phyloP scores from a whole-genome alignment of 2,329 filamentous ascomycete species.

The Tympanopsis confertula region DNA sequence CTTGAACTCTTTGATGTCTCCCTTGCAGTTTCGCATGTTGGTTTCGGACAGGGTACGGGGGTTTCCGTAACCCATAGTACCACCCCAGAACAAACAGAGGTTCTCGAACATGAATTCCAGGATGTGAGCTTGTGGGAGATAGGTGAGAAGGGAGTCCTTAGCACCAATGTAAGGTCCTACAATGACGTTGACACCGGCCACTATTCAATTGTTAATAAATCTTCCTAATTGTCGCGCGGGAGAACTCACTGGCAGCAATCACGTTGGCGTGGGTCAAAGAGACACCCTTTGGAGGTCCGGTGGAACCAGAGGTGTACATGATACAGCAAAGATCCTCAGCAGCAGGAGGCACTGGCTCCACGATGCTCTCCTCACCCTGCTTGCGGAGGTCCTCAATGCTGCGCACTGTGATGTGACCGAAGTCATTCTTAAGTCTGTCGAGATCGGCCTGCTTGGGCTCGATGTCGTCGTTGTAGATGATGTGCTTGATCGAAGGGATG shows the following conservation, averaged over 20 bases:
- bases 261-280: slow-evolving; percentile 65
- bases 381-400: slow-evolving; percentile 38
- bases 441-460: slow-evolving; percentile 36
- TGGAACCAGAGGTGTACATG: slow-evolving; percentile 68
- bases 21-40: slow-evolving; percentile 74
- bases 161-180: slow-evolving; percentile 68
- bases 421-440: slow-evolving; percentile 36
- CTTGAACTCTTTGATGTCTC: slow-evolving; percentile 76
- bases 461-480: slow-evolving; percentile 44
- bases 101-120: slow-evolving; percentile 88
- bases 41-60: slow-evolving; percentile 73
- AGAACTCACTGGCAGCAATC: slow-evolving; percentile 56
- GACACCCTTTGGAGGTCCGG: slow-evolving; percentile 73
- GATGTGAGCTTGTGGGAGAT: slow-evolving; percentile 78
- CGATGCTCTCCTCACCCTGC: slow-evolving; percentile 48
- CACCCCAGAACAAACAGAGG: slow-evolving; percentile 71
- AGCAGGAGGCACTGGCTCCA: slow-evolving; percentile 56
- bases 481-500: slow-evolving; percentile 33
- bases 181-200: slow-evolving; percentile 67
- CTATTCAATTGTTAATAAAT: slow-evolving; percentile 20
- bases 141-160: slow-evolving; percentile 69
- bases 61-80: slow-evolving; percentile 81
- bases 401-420: slow-evolving; percentile 31
- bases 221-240: slow-evolving; percentile 3
- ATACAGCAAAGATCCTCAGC: slow-evolving; percentile 68